Conservation (phyloP, 1,139 yeast species). For the Sugiyamaella pinicola region DNA sequence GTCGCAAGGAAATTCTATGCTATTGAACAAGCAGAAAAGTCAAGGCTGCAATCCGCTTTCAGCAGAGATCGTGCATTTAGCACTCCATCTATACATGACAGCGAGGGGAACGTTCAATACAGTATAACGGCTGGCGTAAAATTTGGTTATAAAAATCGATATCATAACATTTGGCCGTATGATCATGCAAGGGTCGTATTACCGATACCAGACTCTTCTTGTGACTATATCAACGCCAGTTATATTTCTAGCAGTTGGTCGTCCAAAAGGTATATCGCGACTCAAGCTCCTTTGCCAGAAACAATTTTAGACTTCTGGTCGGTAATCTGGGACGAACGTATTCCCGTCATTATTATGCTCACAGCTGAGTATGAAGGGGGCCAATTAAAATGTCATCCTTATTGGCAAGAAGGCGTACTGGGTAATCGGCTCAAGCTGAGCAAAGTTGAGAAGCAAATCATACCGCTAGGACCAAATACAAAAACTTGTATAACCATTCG, state of each 20-base stretch:
- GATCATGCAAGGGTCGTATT: conserved; percentile 69
- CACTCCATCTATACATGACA: conserved; percentile 14
- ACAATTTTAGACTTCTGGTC: conserved; percentile 85
- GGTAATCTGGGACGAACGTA: conserved; percentile 61
- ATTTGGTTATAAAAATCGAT: conserved; percentile 69
- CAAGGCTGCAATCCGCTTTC: conserved; percentile 41
- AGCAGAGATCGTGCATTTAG: conserved; percentile 29
- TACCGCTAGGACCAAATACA: conserved; percentile 22
- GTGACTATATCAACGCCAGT: conserved; percentile 66
- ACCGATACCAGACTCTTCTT: conserved; percentile 28
- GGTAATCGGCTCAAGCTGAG: conserved; percentile 30
- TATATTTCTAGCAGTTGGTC: conserved; percentile 47
- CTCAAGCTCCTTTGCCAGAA: conserved; percentile 81
- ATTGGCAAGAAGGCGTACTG: conserved; percentile 50
- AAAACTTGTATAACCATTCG: conserved; percentile 32
- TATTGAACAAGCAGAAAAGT: conserved; percentile 45
- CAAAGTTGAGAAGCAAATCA: conserved; percentile 25
- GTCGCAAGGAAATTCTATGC: conserved; percentile 44
- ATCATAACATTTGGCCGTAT: conserved; percentile 79
- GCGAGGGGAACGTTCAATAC: conserved; percentile 23
- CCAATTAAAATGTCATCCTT: conserved; percentile 56
- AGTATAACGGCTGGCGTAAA: conserved; percentile 61
- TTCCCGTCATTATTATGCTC: conserved; percentile 68
- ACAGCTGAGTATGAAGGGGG: conserved; percentile 61
- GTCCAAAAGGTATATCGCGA: conserved; percentile 62